These are phyloP conservation scores for Quercus wislizeni DNA, from an alignment of 306 rosid genomes.

Conservation along the genomic window DNA sequence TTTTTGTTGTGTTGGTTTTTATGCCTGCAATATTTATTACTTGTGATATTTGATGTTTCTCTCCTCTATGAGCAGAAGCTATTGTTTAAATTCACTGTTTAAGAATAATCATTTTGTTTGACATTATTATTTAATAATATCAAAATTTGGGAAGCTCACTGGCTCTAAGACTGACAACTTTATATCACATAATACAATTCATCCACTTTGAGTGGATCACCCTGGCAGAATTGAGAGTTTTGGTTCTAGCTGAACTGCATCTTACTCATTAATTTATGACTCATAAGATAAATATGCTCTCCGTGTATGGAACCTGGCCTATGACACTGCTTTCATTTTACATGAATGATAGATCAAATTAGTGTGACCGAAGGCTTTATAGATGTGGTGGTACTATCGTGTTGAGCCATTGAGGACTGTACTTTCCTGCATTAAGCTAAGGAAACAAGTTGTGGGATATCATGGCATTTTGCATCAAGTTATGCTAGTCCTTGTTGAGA, in stretches of 20 bases:
- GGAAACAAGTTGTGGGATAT: not conserved
- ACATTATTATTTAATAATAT: not conserved
- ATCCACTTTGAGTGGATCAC: no score
- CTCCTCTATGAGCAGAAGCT: not conserved
- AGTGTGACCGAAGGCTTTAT: not conserved
- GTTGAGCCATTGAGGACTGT: not conserved
- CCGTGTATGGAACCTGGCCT: no score
- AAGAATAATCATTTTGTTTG: not conserved
- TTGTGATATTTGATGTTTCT: not conserved
- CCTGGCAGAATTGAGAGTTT: no score
- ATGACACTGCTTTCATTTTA: not conserved
- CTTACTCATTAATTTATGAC: no score
- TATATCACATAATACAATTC: no score
- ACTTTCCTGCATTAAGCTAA: not conserved
- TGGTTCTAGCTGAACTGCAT: no score
- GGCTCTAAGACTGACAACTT: not conserved
- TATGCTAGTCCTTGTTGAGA: not conserved
- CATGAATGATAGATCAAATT: not conserved
- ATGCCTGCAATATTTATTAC: not conserved
- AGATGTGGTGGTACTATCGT: not conserved
- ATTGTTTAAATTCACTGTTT: not conserved
- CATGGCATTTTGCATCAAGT: not conserved
- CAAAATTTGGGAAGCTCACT: not conserved
- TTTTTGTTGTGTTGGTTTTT: constrained; percentile 23
- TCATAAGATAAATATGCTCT: no score